Evolutionary conservation across 306 rosid species (phyloP).

Genomic region (Sophora flavescens): DNA sequence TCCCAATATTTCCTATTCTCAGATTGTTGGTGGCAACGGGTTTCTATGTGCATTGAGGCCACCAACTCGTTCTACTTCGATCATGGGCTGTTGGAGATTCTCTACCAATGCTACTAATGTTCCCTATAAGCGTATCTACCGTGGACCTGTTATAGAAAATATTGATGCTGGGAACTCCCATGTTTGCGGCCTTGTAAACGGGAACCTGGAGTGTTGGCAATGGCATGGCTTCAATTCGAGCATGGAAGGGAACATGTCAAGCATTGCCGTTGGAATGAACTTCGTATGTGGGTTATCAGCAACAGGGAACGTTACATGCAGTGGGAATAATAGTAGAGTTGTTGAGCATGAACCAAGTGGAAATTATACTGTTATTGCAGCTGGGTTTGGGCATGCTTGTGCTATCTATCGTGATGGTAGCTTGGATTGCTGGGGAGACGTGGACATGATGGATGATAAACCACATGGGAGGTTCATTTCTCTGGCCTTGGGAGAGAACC

Average conservation of each 20-base stretch:
- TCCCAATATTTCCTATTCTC: constrained; percentile 52
- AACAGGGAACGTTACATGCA: constrained; percentile 53
- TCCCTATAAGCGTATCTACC: constrained; percentile 54
- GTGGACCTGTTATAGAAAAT: constrained; percentile 49
- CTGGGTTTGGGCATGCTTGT: constrained; percentile 75
- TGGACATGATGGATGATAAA: constrained; percentile 27
- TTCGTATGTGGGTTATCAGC: constrained; percentile 67
- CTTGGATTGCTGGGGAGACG: constrained; percentile 77
- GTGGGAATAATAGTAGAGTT: constrained; percentile 30
- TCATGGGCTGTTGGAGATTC: constrained; percentile 84
- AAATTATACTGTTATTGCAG: constrained; percentile 52
- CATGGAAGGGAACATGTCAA: constrained; percentile 35
- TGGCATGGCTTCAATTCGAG: constrained; percentile 49
- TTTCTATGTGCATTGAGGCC: constrained; percentile 70
- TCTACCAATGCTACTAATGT: constrained; percentile 53
- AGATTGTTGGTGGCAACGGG: constrained; percentile 74
- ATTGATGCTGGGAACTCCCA: constrained; percentile 67
- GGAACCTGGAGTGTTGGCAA: constrained; percentile 75
- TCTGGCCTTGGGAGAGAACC: constrained; percentile 77
- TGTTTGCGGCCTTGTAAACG: constrained; percentile 65
- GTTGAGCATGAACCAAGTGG: constrained; percentile 43
- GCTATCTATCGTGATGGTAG: constrained; percentile 50
- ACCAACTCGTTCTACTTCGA: constrained; percentile 43
- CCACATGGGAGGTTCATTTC: constrained; percentile 61
- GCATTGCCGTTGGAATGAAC: constrained; percentile 69